phyloP scores from a whole-genome alignment of 2,329 filamentous ascomycete genomes.

The Cercospora sp. region DNA sequence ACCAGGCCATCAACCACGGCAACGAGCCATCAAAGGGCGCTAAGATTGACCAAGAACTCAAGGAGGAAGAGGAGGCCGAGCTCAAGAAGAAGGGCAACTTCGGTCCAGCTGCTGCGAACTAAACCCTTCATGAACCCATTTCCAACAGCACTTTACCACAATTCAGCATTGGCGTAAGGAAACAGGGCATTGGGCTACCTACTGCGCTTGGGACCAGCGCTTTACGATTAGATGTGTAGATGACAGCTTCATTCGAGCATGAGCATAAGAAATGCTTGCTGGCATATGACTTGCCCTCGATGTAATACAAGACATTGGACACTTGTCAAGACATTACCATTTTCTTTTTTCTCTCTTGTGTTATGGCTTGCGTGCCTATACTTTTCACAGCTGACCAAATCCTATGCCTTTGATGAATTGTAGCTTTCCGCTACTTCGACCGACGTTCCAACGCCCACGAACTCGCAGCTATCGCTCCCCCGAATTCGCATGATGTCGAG shows the following conservation, averaged over 20 bases:
- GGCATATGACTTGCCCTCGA: background rate
- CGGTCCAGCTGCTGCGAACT: conserved; percentile 33
- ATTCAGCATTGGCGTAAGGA: conserved; percentile 1
- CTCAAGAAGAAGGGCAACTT: conserved; percentile 61
- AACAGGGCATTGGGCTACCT: background rate
- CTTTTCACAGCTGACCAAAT: background rate
- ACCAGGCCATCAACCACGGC: conserved; percentile 63
- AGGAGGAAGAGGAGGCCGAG: conserved; percentile 66
- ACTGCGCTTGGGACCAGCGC: background rate
- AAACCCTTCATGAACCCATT: conserved; percentile 11
- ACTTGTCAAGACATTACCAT: background rate
- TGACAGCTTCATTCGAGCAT: conserved; percentile 2
- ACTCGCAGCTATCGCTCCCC: background rate
- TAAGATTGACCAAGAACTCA: conserved; percentile 68
- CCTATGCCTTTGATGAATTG: background rate
- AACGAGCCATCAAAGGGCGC: conserved; percentile 73
- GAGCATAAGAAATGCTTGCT: conserved; percentile 7
- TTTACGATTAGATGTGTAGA: conserved; percentile 15
- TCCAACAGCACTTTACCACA: background rate
- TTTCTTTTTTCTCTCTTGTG: background rate
- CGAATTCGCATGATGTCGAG: background rate
- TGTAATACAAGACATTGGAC: background rate
- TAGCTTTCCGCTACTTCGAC: background rate
- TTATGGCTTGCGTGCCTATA: background rate
- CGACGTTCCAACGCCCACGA: background rate